A percentile compares a stretch with the other conserved stretches of the same genome.
These are phyloP conservation scores for Fusarium dlaminii DNA, from an alignment of 2,329 filamentous ascomycete species.

Conservation along the genomic window DNA sequence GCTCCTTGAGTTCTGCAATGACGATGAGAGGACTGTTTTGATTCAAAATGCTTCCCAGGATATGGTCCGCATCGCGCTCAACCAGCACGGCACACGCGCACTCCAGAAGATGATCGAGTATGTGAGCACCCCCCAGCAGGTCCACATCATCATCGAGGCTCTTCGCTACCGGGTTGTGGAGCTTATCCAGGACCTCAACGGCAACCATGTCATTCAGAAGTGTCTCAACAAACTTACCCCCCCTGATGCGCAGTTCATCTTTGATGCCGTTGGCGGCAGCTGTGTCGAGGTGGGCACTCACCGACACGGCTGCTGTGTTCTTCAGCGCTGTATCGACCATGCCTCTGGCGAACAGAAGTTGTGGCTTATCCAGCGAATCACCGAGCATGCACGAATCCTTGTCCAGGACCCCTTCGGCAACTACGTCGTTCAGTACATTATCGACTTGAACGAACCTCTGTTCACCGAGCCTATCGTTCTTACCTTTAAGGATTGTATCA, in stretches of 20 bases:
- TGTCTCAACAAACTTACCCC: conserved; percentile 93
- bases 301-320: conserved; percentile 95
- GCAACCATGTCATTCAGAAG: conserved; percentile 99
- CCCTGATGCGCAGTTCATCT: conserved; percentile 92
- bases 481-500: conserved; percentile 80
- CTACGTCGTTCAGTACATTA: conserved; percentile 98
- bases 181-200: conserved; percentile 96
- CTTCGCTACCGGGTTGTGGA: conserved; percentile 87
- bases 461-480: conserved; percentile 91
- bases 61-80: conserved; percentile 92
- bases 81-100: conserved; percentile 96
- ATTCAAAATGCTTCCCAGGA: conserved; percentile 89
- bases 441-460: conserved; percentile 86
- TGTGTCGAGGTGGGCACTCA: conserved; percentile 95
- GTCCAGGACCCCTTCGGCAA: conserved; percentile 98
- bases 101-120: conserved; percentile 99
- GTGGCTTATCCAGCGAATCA: conserved; percentile 87
- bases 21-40: conserved; percentile 91
- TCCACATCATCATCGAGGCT: conserved; percentile 86
- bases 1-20: conserved; percentile 92
- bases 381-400: conserved; percentile 83
- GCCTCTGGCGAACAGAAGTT: conserved; percentile 89
- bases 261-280: conserved; percentile 87
- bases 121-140: conserved; percentile 85
- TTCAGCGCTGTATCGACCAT: conserved; percentile 98